A percentile compares a stretch with the other conserved stretches of the same genome.
These are phyloP conservation scores for Cordyceps cicadae DNA, from an alignment of 2,329 filamentous ascomycete genomes.

Conservation along the genomic window DNA sequence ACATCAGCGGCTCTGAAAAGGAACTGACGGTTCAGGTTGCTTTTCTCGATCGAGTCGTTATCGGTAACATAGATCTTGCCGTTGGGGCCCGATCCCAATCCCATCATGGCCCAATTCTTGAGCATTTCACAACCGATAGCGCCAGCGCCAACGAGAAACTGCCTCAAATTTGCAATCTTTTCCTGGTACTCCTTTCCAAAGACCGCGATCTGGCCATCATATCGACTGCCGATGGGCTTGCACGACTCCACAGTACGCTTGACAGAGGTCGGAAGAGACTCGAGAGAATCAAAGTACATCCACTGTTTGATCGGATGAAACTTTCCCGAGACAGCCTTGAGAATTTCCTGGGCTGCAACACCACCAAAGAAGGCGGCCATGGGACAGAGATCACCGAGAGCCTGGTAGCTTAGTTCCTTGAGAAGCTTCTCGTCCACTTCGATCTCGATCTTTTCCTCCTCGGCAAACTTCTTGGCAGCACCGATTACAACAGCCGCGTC, in stretches of 20 bases:
- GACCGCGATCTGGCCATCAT: conserved; percentile 95
- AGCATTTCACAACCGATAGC: conserved; percentile 98
- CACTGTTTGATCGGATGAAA: conserved; percentile 94
- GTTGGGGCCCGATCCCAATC: conserved; percentile 76
- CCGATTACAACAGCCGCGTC: conserved; percentile 74
- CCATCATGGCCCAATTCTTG: conserved; percentile 99
- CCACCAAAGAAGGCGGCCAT: conserved; percentile 96
- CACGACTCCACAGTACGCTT: conserved; percentile 78
- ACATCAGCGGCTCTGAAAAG: conserved; percentile 91
- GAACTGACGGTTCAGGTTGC: conserved; percentile 96
- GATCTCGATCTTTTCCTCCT: conserved; percentile 54
- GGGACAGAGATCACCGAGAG: conserved; percentile 78
- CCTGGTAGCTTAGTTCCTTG: conserved; percentile 90
- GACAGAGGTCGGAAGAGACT: conserved; percentile 73
- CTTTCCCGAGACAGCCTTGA: conserved; percentile 96
- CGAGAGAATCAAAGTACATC: conserved; percentile 97
- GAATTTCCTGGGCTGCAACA: conserved; percentile 83
- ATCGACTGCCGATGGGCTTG: conserved; percentile 74
- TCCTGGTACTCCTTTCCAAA: conserved; percentile 92
- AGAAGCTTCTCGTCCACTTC: conserved; percentile 90
- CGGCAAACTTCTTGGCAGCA: conserved; percentile 65
- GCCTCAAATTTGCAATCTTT: conserved; percentile 79
- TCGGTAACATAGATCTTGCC: conserved; percentile 91
- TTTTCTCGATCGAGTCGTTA: conserved; percentile 98
- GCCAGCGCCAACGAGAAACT: conserved; percentile 92